Evolutionary conservation across 768 basidiomycete species (phyloP), one percentile per base, ranked within the genome.

Genomic region (Calocybe cyanea): DNA sequence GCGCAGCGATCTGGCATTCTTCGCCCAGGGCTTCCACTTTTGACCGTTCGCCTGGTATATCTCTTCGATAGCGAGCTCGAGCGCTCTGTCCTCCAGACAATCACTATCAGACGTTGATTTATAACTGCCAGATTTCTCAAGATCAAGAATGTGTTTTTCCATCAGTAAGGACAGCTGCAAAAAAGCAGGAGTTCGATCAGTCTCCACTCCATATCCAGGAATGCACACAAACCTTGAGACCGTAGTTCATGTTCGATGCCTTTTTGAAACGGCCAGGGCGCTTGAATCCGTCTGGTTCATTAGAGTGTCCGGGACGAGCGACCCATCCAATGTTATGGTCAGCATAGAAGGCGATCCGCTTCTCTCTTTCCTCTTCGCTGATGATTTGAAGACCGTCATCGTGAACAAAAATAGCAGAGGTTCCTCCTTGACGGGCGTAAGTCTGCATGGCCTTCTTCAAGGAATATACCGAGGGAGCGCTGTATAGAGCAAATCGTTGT

Each of bases 221-320:
- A 15, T 1, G 28, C 30, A 49, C 25, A 40, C 63, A 53, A 50
- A 73, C 70, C 49, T 68, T 63, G 13, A 76, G 70, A 0, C 83
- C 87, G 56, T 82, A 89, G 59, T 92, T 93, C 86, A 93, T 88
- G 63, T 93, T 93, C 2, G 80, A 83, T 1, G 87, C 87, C 63
- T 93, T 93, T 73, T 93, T 92, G 78, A 93, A 93, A 13, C 89
- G 78, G 33, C 90, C 91, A 23, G 87, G 86, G 38, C 90, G 85
- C 49, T 85, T 76, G 70, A 79, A 89, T 1, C 85, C 87, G 58
- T 81, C 80, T 14, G 78, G 65, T 2, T 66, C 62, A 52, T 66
- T 66, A 32, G 76, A 76, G 61, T 91, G 88, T 46, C 74, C 72
- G 1, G 90, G 89, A 34, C 90, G 81, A 19, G 91, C 87, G 49